These are phyloP conservation scores for Phylloporus gajari DNA, from an alignment of 1,284 basidiomycete species.

Conservation along the genomic window DNA sequence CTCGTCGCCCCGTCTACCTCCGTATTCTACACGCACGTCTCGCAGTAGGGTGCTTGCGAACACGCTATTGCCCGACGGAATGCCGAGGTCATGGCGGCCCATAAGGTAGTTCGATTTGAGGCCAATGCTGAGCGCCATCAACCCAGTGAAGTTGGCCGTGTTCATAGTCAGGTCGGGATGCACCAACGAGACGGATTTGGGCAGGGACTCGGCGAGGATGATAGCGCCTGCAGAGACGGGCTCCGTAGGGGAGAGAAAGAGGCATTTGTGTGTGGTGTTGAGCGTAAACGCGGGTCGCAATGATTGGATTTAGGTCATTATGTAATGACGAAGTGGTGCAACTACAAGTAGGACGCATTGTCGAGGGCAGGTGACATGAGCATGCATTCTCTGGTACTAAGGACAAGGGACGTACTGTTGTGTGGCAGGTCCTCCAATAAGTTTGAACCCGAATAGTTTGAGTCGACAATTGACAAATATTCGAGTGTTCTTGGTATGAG, in stretches of 20 bases:
- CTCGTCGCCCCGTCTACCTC: constrained; percentile 70
- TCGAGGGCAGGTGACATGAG: constrained; percentile 80
- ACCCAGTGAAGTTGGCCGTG: constrained; percentile 86
- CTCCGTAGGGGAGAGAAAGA: constrained; percentile 89
- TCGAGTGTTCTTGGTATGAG: constrained; percentile 86
- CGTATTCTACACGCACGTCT: constrained; percentile 90
- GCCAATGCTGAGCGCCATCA: constrained; percentile 90
- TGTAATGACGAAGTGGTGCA: too few species aligned
- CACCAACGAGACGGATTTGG: constrained; percentile 86
- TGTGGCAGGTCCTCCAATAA: constrained; percentile 83
- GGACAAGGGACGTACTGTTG: constrained; percentile 25
- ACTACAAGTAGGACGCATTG: constrained; percentile 62
- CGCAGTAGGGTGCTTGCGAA: constrained; percentile 84
- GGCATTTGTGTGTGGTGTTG: constrained; percentile 90
- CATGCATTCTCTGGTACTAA: background rate
- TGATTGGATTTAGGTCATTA: constrained; percentile 76
- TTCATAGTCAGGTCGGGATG: constrained; percentile 91
- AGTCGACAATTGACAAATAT: constrained; percentile 82
- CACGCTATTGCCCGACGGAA: constrained; percentile 88
- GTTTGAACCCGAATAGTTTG: constrained; percentile 80
- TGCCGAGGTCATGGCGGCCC: constrained; percentile 93
- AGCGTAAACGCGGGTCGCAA: constrained; percentile 92
- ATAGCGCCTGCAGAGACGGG: constrained; percentile 91
- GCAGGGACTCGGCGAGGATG: constrained; percentile 94
- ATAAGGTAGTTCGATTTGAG: constrained; percentile 85